phyloP scores from a whole-genome alignment of 306 rosid genomes.

The Trifolium fragiferum region DNA sequence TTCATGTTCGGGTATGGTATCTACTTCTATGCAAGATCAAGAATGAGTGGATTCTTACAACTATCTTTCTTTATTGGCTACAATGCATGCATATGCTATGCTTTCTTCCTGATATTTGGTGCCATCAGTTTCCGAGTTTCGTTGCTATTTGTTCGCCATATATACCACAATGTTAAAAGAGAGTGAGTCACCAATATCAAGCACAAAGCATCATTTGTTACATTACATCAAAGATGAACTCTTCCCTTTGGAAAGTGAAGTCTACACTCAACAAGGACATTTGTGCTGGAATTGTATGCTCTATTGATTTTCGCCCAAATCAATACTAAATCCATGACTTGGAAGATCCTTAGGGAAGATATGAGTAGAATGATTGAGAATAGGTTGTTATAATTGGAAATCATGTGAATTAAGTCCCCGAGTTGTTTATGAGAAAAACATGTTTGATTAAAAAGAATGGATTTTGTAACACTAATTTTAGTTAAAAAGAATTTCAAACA shows the following conservation, averaged over 20 bases:
- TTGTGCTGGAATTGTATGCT: constrained; percentile 29
- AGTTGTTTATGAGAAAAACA: background rate
- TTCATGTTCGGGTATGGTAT: constrained; percentile 75
- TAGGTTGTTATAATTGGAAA: constrained; percentile 8
- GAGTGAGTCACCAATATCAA: constrained; percentile 56
- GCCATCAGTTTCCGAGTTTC: constrained; percentile 71
- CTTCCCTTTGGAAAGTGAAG: constrained; percentile 33
- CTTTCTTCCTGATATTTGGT: constrained; percentile 82
- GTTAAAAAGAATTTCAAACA: background rate
- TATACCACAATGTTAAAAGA: constrained; percentile 70
- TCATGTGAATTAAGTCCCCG: background rate
- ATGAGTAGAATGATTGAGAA: constrained; percentile 23
- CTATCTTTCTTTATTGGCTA: constrained; percentile 77
- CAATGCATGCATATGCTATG: constrained; percentile 78
- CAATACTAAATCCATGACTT: constrained; percentile 33
- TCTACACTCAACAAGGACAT: constrained; percentile 28
- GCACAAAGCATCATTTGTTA: constrained; percentile 27
- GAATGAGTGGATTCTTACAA: constrained; percentile 80
- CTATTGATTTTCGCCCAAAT: constrained; percentile 1
- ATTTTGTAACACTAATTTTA: background rate
- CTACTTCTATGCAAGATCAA: constrained; percentile 71
- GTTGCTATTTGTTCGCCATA: constrained; percentile 66
- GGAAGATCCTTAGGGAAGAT: constrained; percentile 18
- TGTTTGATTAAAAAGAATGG: background rate
- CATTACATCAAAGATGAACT: constrained; percentile 9